Conservation (phyloP, 2,329 filamentous ascomycete species). For the Nannizzia gypsea region DNA sequence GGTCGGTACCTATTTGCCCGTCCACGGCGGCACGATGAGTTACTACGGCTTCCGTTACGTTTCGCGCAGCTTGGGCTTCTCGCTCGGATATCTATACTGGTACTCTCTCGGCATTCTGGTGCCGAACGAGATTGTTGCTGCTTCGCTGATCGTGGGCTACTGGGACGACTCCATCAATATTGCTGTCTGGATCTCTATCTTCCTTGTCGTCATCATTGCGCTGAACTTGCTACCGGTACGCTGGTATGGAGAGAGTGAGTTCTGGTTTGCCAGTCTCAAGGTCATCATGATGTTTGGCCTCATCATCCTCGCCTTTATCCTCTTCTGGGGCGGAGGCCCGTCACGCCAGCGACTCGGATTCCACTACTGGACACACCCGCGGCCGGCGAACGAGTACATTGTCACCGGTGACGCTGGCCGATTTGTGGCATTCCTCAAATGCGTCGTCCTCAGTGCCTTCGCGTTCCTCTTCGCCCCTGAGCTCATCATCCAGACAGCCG, state of each 20-base stretch:
- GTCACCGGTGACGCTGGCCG: conserved; percentile 37
- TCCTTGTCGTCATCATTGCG: conserved; percentile 46
- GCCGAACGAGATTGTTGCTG: conserved; percentile 52
- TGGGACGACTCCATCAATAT: conserved; percentile 41
- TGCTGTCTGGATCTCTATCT: conserved; percentile 43
- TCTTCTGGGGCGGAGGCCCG: conserved; percentile 47
- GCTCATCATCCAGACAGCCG: conserved; percentile 44
- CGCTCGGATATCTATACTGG: conserved; percentile 38
- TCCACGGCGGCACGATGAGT: conserved; percentile 35
- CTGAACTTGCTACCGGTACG: conserved; percentile 39
- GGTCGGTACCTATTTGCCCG: conserved; percentile 32
- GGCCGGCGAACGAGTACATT: conserved; percentile 40
- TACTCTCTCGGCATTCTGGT: conserved; percentile 38
- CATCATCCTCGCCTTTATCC: conserved; percentile 42
- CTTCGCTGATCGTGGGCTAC: conserved; percentile 53
- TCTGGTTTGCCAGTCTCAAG: conserved; percentile 43
- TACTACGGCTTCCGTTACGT: conserved; percentile 35
- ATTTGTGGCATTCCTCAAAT: conserved; percentile 43
- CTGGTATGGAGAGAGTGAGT: conserved; percentile 44
- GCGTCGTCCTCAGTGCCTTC: conserved; percentile 41
- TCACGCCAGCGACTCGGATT: conserved; percentile 40
- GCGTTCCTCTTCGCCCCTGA: conserved; percentile 47
- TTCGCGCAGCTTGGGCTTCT: conserved; percentile 32
- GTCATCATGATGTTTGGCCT: conserved; percentile 42
- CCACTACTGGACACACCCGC: conserved; percentile 40